Evolutionary conservation across 345 rosid genomes (phyloP).

Genomic region (Murraya koenigii): DNA sequence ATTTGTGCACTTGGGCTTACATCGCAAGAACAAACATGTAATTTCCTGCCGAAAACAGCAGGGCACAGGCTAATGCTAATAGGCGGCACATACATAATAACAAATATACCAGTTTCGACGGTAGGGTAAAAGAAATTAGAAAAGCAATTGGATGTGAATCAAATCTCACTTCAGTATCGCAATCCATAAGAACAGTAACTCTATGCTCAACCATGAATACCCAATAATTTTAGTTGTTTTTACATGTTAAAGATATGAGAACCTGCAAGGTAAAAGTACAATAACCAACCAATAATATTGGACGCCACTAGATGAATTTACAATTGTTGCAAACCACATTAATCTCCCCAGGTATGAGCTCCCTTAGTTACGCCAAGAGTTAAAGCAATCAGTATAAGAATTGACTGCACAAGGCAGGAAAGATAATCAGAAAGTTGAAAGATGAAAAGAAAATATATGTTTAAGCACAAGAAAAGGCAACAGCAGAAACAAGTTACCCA

Average conservation of each 20-base stretch:
- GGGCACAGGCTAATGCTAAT: no score
- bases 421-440: background rate
- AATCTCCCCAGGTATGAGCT: constrained; percentile 45
- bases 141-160: no score
- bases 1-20: no score
- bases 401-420: constrained; percentile 39
- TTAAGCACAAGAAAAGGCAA: background rate
- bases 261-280: background rate
- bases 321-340: background rate
- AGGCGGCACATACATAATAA: no score
- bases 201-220: background rate
- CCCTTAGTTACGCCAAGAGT: constrained; percentile 55
- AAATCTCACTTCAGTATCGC: background rate
- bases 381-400: constrained; percentile 57
- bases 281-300: constrained; percentile 1
- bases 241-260: background rate
- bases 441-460: background rate
- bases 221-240: background rate
- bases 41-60: no score
- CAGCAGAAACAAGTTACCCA: background rate
- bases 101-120: no score
- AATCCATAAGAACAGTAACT: background rate
- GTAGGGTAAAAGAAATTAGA: no score
- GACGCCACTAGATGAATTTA: background rate
- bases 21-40: no score